Evolutionary conservation across 179 eudicot genomes (phyloP).

Genomic region (Amaranthus tricolor): DNA sequence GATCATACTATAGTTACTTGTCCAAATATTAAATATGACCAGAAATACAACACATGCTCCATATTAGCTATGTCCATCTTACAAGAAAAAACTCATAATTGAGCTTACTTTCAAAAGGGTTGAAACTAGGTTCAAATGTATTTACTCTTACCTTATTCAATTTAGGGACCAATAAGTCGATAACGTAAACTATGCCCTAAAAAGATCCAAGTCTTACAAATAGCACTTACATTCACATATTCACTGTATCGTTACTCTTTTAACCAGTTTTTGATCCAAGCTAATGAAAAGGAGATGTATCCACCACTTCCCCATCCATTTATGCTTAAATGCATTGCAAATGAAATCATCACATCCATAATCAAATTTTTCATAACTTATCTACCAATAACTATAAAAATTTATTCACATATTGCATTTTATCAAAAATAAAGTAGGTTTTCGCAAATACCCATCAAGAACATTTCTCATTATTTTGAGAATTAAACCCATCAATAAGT

Average conservation of each 20-base stretch:
- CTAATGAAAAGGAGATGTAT: background rate
- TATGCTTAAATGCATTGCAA: slow-evolving; percentile 4
- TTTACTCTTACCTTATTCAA: background rate
- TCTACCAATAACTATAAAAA: background rate
- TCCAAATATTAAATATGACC: background rate
- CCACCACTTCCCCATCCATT: background rate
- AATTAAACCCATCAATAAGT: too few relatives aligned
- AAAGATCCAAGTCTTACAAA: background rate
- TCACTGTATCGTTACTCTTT: background rate
- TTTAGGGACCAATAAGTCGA: background rate
- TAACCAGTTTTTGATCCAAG: background rate
- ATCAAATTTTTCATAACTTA: background rate
- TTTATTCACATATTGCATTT: background rate
- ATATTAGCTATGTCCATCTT: background rate
- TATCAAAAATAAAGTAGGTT: too few relatives aligned
- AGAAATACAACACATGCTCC: background rate
- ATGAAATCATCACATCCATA: slow-evolving; percentile 7
- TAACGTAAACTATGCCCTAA: background rate
- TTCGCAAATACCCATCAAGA: too few relatives aligned
- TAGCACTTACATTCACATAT: background rate
- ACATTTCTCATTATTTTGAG: too few relatives aligned
- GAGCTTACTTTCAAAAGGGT: background rate
- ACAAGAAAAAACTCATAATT: background rate
- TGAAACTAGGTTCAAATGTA: background rate
- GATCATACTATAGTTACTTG: background rate